phyloP scores from a whole-genome alignment of 2,329 filamentous ascomycete species.

The Coleophoma cylindrospora region DNA sequence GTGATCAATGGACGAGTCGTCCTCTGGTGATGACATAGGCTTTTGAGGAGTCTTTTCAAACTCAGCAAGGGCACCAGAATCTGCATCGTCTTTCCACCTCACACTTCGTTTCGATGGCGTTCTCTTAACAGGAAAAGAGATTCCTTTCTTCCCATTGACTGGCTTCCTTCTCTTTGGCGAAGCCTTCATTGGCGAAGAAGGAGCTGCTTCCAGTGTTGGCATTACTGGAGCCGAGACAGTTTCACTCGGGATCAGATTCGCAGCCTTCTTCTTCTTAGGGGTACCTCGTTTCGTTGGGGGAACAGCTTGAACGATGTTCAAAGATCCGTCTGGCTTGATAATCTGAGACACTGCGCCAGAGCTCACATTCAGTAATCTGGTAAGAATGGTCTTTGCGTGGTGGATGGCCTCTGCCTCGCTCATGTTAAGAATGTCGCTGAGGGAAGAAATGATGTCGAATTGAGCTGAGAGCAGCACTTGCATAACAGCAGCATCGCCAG shows the following conservation, averaged over 20 bases:
- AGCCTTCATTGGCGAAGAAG: conserved; percentile 62
- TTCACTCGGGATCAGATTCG: conserved; percentile 25
- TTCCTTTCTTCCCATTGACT: conserved; percentile 59
- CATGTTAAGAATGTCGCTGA: conserved; percentile 78
- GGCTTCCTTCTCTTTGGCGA: conserved; percentile 78
- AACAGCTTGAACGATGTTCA: conserved; percentile 56
- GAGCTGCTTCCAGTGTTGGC: conserved; percentile 29
- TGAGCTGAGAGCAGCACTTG: conserved; percentile 85
- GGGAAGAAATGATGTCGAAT: conserved; percentile 82
- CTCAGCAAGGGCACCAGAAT: conserved; percentile 80
- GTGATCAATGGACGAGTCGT: conserved; percentile 42
- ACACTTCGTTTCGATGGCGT: conserved; percentile 69
- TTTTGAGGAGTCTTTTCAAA: conserved; percentile 87
- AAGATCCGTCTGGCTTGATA: conserved; percentile 79
- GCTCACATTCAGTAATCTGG: conserved; percentile 72
- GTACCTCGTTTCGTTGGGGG: conserved; percentile 70
- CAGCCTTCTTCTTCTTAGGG: conserved; percentile 64
- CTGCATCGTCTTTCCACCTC: conserved; percentile 87
- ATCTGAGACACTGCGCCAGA: conserved; percentile 72
- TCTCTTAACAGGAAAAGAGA: conserved; percentile 79
- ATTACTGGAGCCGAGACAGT: conserved; percentile 25
- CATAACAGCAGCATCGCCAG: conserved; percentile 70
- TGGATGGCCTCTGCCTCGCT: conserved; percentile 77
- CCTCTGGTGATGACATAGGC: conserved; percentile 51
- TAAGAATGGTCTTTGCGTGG: conserved; percentile 72